Conservation (phyloP, 306 rosid genomes). For the Dicorynia guianensis region DNA sequence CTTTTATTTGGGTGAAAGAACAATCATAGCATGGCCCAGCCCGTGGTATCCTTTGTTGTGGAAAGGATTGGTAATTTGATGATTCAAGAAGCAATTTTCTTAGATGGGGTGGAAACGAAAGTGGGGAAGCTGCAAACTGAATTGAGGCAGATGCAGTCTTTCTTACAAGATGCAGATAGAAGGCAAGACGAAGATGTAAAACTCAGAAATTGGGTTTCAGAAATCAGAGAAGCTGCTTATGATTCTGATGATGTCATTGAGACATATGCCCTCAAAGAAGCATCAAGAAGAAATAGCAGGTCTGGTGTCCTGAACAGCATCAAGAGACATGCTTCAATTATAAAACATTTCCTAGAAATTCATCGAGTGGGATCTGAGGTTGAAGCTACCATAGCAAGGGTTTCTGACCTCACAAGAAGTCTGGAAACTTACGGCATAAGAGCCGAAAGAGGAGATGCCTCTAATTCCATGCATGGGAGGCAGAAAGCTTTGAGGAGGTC, state of each 20-base stretch:
- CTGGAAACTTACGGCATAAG: constrained; percentile 44
- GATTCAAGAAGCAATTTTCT: constrained; percentile 48
- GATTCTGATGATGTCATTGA: constrained; percentile 63
- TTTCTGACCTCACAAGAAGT: constrained; percentile 32
- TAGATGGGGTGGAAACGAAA: constrained; percentile 40
- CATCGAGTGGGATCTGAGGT: constrained; percentile 44
- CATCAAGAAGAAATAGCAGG: constrained; percentile 36
- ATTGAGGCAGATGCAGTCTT: constrained; percentile 46
- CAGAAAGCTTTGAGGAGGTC: constrained; percentile 49
- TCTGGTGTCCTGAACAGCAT: constrained; percentile 30
- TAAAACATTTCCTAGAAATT: constrained; percentile 27
- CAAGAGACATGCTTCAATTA: constrained; percentile 37
- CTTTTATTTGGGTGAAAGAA: background rate
- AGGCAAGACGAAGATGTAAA: constrained; percentile 49
- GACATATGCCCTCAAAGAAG: constrained; percentile 39
- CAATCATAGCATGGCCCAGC: constrained; percentile 44
- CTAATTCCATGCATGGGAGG: constrained; percentile 39
- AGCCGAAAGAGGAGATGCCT: constrained; percentile 38
- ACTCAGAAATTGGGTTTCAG: constrained; percentile 51
- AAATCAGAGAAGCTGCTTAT: constrained; percentile 62
- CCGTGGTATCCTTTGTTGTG: constrained; percentile 48
- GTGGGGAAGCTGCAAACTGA: constrained; percentile 49
- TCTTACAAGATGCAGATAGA: constrained; percentile 60
- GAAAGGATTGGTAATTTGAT: constrained; percentile 46
- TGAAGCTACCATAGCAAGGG: constrained; percentile 36